These are phyloP conservation scores for Fusarium luffae DNA, from an alignment of 2,329 filamentous ascomycete genomes.

Conservation along the genomic window DNA sequence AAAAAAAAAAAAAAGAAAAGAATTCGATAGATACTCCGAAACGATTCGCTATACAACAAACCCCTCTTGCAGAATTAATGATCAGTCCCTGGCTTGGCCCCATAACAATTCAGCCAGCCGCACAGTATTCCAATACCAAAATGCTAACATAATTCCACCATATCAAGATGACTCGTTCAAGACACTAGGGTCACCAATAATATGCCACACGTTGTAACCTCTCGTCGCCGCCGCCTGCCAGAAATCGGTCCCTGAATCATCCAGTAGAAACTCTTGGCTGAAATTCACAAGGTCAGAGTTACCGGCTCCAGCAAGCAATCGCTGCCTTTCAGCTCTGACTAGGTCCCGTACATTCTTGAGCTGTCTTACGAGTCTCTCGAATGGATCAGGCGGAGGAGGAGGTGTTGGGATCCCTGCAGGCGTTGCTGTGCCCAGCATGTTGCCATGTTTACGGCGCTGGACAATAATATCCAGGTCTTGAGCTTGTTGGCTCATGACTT, in stretches of 20 bases:
- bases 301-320: conserved; percentile 39
- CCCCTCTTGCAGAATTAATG: background rate
- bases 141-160: background rate
- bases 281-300: conserved; percentile 33
- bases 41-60: conserved; percentile 15
- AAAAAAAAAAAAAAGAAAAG: no score
- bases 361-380: conserved; percentile 49
- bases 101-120: background rate
- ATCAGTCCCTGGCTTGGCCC: background rate
- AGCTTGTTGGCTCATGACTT: conserved; percentile 47
- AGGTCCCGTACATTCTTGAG: conserved; percentile 48
- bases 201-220: conserved; percentile 43
- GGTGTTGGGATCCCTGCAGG: conserved; percentile 18
- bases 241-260: conserved; percentile 42
- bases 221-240: conserved; percentile 42
- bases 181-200: conserved; percentile 45
- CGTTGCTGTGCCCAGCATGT: conserved; percentile 27
- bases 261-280: conserved; percentile 40
- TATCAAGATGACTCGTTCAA: conserved; percentile 32
- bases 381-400: conserved; percentile 46
- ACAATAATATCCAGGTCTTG: conserved; percentile 47
- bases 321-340: conserved; percentile 47
- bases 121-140: background rate
- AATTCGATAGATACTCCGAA: background rate
- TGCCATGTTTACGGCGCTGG: conserved; percentile 44